Conservation (phyloP, 305 asterid species). For the Solanum chacoense region DNA sequence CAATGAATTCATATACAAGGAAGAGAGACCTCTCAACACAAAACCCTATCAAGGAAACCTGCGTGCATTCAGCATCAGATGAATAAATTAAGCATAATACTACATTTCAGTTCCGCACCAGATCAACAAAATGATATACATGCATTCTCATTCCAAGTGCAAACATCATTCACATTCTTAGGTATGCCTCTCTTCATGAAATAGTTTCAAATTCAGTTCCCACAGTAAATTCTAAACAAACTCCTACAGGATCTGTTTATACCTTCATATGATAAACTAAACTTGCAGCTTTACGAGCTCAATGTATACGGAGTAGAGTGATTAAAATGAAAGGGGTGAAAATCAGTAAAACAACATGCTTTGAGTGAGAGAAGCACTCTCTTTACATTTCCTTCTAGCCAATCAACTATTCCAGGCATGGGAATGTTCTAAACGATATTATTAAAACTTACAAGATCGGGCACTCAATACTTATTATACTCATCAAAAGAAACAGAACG, state of each 20-base stretch:
- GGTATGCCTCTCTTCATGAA: neutral
- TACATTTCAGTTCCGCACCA: neutral
- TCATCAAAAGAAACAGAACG: neutral
- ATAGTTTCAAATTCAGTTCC: neutral
- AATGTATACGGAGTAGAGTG: neutral
- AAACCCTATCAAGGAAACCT: slow-evolving; percentile 92
- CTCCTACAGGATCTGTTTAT: neutral
- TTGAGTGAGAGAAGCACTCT: neutral
- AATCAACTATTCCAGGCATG: neutral
- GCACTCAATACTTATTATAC: neutral
- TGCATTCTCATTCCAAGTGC: neutral
- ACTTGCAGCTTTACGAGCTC: neutral
- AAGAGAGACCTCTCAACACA: slow-evolving; percentile 84
- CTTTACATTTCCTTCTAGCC: neutral
- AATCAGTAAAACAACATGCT: neutral
- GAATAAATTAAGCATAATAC: neutral
- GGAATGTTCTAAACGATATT: neutral
- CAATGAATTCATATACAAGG: slow-evolving; percentile 77
- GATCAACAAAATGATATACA: neutral
- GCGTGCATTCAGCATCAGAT: slow-evolving; percentile 4
- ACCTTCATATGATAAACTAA: neutral
- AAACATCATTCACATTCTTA: neutral
- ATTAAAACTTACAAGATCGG: neutral
- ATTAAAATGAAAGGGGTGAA: neutral
- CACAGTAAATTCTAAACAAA: neutral